These are phyloP conservation scores for Avena insularis DNA, from an alignment of 176 grass and related monocot species.

Conservation along the genomic window DNA sequence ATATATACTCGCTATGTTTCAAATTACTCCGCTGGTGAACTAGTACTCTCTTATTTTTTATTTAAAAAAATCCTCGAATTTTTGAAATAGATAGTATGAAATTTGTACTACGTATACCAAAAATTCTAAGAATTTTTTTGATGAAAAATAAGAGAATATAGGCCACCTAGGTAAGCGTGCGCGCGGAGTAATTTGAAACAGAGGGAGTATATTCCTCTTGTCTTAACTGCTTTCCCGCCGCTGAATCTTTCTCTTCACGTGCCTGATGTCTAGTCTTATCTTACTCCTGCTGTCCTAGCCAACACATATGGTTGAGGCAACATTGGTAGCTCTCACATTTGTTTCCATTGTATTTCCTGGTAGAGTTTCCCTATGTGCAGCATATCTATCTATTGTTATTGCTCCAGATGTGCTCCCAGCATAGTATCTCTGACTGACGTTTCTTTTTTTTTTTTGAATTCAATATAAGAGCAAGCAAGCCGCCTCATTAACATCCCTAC, in stretches of 20 bases:
- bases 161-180: too few relatives aligned
- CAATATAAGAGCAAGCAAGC: too few relatives aligned
- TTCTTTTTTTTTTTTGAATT: neutral
- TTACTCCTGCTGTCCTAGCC: neutral
- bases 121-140: too few relatives aligned
- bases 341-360: neutral
- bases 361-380: neutral
- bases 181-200: too few relatives aligned
- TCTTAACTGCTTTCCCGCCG: constrained; percentile 58
- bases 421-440: neutral
- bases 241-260: constrained; percentile 48
- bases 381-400: neutral
- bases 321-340: neutral
- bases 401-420: neutral
- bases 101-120: too few relatives aligned
- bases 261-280: constrained; percentile 42
- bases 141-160: too few relatives aligned
- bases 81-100: too few relatives aligned
- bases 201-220: constrained; percentile 37
- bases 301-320: constrained; percentile 16
- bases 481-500: neutral
- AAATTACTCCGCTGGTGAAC: too few relatives aligned
- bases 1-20: neutral
- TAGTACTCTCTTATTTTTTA: too few relatives aligned
- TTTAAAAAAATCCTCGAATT: too few relatives aligned